These are phyloP conservation scores for Parafenestella ontariensis DNA, from an alignment of 2,329 filamentous ascomycete genomes.

Conservation along the genomic window DNA sequence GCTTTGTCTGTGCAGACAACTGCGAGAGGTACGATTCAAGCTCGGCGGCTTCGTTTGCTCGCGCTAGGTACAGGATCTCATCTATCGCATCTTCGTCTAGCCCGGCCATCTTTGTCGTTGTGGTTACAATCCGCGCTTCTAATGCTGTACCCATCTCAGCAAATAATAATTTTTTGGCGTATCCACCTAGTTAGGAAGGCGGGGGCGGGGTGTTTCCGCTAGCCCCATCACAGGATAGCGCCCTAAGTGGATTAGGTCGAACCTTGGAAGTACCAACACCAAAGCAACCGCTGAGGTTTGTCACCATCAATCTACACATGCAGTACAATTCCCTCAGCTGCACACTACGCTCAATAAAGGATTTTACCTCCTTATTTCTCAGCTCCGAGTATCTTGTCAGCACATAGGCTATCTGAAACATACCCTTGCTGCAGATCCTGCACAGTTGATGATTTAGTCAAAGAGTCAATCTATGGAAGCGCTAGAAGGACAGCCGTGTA, in stretches of 20 bases:
- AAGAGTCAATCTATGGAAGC: slow-evolving; percentile 17
- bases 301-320: slow-evolving; percentile 7
- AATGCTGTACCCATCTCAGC: slow-evolving; percentile 1
- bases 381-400: slow-evolving; percentile 4
- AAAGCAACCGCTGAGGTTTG: slow-evolving; percentile 4
- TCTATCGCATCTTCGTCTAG: slow-evolving; percentile 78
- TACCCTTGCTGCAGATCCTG: slow-evolving; percentile 25
- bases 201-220: slow-evolving; percentile 23
- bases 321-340: slow-evolving; percentile 6
- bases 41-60: slow-evolving; percentile 76
- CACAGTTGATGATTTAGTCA: slow-evolving; percentile 12
- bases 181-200: slow-evolving; percentile 16
- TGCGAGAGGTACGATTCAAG: slow-evolving; percentile 66
- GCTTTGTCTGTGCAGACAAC: slow-evolving; percentile 68
- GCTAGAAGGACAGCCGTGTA: slow-evolving; percentile 16
- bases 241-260: background rate
- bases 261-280: too few relatives aligned
- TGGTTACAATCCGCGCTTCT: background rate
- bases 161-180: slow-evolving; percentile 22
- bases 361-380: slow-evolving; percentile 9
- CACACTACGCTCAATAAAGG: slow-evolving; percentile 5
- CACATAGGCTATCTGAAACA: slow-evolving; percentile 13
- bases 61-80: slow-evolving; percentile 87
- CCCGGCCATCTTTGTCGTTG: slow-evolving; percentile 25
- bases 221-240: slow-evolving; percentile 7